Conservation (phyloP, 352 stramenopile genomes). For the Pythium pyrilobum region DNA sequence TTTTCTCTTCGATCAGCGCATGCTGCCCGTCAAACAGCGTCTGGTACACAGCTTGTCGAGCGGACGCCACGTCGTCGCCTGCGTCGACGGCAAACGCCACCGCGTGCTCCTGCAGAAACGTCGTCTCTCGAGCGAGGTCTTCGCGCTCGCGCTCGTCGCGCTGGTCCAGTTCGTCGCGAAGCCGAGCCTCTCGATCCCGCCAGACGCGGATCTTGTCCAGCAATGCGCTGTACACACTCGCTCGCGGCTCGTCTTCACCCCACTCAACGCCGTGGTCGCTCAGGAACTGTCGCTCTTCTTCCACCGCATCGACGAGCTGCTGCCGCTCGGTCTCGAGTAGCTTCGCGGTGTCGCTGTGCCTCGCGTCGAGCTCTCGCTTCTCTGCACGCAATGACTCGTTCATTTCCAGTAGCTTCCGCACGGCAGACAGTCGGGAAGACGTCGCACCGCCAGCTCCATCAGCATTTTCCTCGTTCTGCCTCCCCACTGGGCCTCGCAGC, state of each 20-base stretch:
- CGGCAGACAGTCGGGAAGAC: background rate
- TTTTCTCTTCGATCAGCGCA: constrained; percentile 52
- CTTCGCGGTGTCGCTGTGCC: background rate
- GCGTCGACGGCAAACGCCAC: constrained; percentile 1
- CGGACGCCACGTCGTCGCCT: constrained; percentile 2
- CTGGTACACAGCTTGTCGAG: constrained; percentile 34
- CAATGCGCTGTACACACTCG: constrained; percentile 1
- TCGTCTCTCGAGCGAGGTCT: constrained; percentile 5
- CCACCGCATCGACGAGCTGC: background rate
- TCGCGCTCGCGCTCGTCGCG: background rate
- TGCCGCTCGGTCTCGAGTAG: background rate
- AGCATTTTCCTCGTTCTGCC: no score
- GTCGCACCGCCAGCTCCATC: background rate
- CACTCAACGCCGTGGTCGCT: background rate
- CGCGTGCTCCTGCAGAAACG: constrained; percentile 4
- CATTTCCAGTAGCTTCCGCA: no score
- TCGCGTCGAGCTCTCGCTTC: no score
- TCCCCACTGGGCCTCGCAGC: no score
- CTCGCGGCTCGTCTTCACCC: background rate
- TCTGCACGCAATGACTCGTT: background rate
- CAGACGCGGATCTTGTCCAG: background rate
- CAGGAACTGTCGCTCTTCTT: constrained; percentile 6
- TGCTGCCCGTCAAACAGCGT: constrained; percentile 41
- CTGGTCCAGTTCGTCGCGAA: background rate
- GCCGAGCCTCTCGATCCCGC: background rate